Conservation (phyloP, 306 rosid species). For the Malus domestica region ASM211411v1 NC_041792.1:28538407-28538906, state of each 20-base stretch:
- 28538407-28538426: not conserved
- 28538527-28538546: constrained; percentile 95
- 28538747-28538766: constrained; percentile 95
- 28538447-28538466: constrained; percentile 35
- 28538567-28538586: constrained; percentile 65
- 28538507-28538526: constrained; percentile 95
- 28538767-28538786: constrained; percentile 98
- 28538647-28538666: constrained; percentile 56
- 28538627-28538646: constrained; percentile 10
- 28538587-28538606: constrained; percentile 3
- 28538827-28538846: constrained; percentile 8
- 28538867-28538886: constrained; percentile 66
- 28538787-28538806: constrained; percentile 35
- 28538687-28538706: constrained; percentile 98
- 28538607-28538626: constrained; percentile 3
- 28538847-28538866: constrained; percentile 6
- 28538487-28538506: constrained; percentile 99
- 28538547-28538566: constrained; percentile 98
- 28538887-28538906: constrained; percentile 95
- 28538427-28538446: not conserved
- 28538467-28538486: constrained; percentile 99
- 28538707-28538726: constrained; percentile 96
- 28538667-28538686: constrained; percentile 86
- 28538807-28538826: constrained; percentile 5
- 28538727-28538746: constrained; percentile 78